Conservation (phyloP, 164 flowering plant species). For the Amborella trichopoda region DNA sequence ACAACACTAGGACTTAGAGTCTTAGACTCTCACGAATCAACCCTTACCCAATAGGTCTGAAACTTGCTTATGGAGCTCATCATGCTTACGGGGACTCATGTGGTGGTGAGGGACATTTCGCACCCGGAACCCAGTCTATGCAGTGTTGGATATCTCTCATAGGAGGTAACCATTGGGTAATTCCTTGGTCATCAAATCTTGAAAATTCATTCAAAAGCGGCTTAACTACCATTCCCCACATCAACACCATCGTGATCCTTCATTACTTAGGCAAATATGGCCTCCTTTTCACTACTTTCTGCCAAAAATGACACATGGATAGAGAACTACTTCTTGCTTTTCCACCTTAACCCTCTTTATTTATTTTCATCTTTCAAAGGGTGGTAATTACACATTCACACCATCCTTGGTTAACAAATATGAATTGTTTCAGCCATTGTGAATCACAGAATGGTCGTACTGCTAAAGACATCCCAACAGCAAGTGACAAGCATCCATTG, state of each 20-base stretch:
- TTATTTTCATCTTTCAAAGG: not conserved
- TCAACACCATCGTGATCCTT: not conserved
- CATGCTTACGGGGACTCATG: not conserved
- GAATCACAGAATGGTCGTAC: not conserved
- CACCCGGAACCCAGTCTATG: not conserved
- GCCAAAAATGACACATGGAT: not conserved
- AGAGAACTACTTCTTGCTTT: not conserved
- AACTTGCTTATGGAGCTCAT: not conserved
- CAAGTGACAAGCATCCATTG: constrained; percentile 2
- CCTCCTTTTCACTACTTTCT: not conserved
- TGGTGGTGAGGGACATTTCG: not conserved
- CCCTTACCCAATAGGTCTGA: not conserved
- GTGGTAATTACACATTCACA: not conserved
- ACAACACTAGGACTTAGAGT: not conserved
- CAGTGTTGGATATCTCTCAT: not conserved
- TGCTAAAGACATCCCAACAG: not conserved
- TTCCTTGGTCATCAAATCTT: not conserved
- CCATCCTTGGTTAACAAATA: not conserved
- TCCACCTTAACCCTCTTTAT: not conserved
- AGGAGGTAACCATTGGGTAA: not conserved
- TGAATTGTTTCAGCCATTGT: not conserved
- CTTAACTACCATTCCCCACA: not conserved
- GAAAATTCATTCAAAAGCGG: not conserved
- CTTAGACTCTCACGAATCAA: not conserved
- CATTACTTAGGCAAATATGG: not conserved